Conservation (phyloP, 768 basidiomycete genomes). For the Phaeotremella skinneri region DNA sequence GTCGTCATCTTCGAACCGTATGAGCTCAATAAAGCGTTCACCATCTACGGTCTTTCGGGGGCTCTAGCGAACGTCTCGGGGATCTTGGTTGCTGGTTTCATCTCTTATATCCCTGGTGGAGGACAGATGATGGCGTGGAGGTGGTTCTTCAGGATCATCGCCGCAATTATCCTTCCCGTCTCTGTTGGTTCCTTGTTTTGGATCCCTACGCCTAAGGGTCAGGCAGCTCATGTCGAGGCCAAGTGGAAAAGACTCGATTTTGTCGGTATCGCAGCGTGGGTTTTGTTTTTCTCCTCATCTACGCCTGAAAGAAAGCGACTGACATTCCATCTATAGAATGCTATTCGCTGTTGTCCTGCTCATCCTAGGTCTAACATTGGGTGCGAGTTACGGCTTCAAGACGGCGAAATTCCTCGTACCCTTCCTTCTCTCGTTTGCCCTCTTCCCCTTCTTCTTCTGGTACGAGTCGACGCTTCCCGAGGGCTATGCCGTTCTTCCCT, state of each 20-base stretch:
- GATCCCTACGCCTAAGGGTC: slow-evolving; percentile 29
- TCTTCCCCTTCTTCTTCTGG: slow-evolving; percentile 45
- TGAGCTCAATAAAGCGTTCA: slow-evolving; percentile 27
- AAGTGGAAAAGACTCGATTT: slow-evolving; percentile 42
- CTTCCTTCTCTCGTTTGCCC: slow-evolving; percentile 37
- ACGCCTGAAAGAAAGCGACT: background rate
- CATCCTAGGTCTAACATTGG: slow-evolving; percentile 47
- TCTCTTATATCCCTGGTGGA: slow-evolving; percentile 31
- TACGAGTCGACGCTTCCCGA: slow-evolving; percentile 37
- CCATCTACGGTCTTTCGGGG: slow-evolving; percentile 29
- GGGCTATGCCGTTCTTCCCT: slow-evolving; percentile 43
- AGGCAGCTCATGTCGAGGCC: slow-evolving; percentile 10
- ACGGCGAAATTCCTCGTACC: slow-evolving; percentile 43
- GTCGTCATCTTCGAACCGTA: slow-evolving; percentile 30
- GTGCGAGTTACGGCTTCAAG: slow-evolving; percentile 46
- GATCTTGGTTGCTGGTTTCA: slow-evolving; percentile 33
- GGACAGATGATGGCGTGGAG: slow-evolving; percentile 41
- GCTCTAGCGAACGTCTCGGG: slow-evolving; percentile 27
- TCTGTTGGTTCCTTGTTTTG: slow-evolving; percentile 15
- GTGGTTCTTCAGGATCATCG: slow-evolving; percentile 44
- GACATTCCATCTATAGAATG: slow-evolving; percentile 24
- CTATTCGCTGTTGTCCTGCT: slow-evolving; percentile 43
- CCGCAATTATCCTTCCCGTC: slow-evolving; percentile 16
- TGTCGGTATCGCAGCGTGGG: slow-evolving; percentile 20
- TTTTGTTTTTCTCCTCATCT: slow-evolving; percentile 7